These are phyloP conservation scores for Pseudocercospora pini-densiflorae DNA, from an alignment of 2,329 filamentous ascomycete genomes.

Conservation along the genomic window DNA sequence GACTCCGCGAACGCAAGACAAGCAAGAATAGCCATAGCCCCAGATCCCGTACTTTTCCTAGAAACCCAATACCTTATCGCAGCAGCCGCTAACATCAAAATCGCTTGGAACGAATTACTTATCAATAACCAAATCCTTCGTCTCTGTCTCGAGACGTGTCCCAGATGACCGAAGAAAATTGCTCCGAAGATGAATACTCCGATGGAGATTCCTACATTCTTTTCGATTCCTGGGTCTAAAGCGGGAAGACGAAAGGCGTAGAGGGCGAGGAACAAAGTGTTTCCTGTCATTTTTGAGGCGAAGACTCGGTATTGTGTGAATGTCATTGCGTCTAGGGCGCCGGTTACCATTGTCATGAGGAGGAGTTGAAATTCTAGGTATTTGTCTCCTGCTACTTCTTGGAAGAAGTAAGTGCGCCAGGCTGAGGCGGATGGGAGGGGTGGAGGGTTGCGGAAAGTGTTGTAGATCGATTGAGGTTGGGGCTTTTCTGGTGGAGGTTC, in stretches of 20 bases:
- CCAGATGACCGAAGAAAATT: conserved; percentile 34
- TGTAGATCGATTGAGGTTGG: not conserved
- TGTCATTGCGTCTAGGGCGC: conserved; percentile 37
- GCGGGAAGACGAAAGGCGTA: conserved; percentile 25
- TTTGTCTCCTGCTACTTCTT: conserved; percentile 34
- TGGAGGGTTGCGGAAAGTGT: not conserved
- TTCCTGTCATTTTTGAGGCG: conserved; percentile 39
- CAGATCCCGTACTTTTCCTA: conserved; percentile 17
- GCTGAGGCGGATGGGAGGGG: conserved; percentile 20
- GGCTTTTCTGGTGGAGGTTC: conserved; percentile 2
- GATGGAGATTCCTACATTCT: conserved; percentile 33
- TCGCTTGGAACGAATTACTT: conserved; percentile 30
- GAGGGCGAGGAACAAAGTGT: conserved; percentile 40
- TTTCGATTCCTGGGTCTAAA: conserved; percentile 23
- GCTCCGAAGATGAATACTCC: conserved; percentile 33
- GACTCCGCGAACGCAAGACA: conserved; percentile 29
- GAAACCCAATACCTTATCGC: conserved; percentile 30
- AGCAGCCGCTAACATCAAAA: conserved; percentile 32
- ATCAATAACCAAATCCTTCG: conserved; percentile 35
- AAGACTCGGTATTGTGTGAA: conserved; percentile 36
- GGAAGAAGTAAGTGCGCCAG: conserved; percentile 33
- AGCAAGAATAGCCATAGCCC: conserved; percentile 29
- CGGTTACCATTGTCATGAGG: conserved; percentile 36
- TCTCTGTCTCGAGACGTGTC: conserved; percentile 30
- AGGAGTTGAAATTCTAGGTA: conserved; percentile 35